Conservation (phyloP, 352 stramenopile species). For the Pythium volutum region DNA sequence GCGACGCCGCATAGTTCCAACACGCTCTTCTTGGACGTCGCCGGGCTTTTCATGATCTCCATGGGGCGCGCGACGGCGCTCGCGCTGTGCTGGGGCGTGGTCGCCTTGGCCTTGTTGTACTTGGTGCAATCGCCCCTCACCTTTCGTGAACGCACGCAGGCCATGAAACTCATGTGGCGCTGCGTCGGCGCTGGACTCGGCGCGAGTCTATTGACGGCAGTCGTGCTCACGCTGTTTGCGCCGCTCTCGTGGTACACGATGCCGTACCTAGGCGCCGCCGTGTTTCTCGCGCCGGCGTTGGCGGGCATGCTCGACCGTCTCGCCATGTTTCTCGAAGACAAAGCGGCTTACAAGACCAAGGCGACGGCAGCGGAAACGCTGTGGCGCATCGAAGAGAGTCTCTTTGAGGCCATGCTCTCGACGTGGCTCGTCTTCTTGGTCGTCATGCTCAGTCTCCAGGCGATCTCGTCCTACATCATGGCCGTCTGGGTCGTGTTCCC, state of each 20-base stretch:
- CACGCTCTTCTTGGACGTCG: constrained; percentile 76
- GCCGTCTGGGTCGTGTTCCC: constrained; percentile 68
- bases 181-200: constrained; percentile 37
- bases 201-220: constrained; percentile 34
- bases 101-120: constrained; percentile 44
- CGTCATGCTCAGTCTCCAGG: constrained; percentile 32
- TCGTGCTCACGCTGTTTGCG: constrained; percentile 59
- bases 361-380: constrained; percentile 14
- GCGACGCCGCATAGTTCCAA: constrained; percentile 56
- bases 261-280: constrained; percentile 39
- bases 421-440: constrained; percentile 41
- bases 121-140: constrained; percentile 40
- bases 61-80: constrained; percentile 44
- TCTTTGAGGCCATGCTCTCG: constrained; percentile 60
- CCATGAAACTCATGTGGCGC: constrained; percentile 37
- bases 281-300: constrained; percentile 45
- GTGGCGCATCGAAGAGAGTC: constrained; percentile 53
- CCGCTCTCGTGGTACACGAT: constrained; percentile 70
- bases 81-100: constrained; percentile 35
- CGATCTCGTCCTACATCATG: constrained; percentile 61
- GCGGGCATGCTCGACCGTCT: constrained; percentile 59
- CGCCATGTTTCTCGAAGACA: constrained; percentile 26
- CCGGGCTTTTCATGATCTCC: constrained; percentile 59
- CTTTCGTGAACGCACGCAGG: constrained; percentile 32
- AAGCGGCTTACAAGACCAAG: neutral